phyloP scores from a whole-genome alignment of 2,329 filamentous ascomycete genomes.

The Piedraia hortae region DNA sequence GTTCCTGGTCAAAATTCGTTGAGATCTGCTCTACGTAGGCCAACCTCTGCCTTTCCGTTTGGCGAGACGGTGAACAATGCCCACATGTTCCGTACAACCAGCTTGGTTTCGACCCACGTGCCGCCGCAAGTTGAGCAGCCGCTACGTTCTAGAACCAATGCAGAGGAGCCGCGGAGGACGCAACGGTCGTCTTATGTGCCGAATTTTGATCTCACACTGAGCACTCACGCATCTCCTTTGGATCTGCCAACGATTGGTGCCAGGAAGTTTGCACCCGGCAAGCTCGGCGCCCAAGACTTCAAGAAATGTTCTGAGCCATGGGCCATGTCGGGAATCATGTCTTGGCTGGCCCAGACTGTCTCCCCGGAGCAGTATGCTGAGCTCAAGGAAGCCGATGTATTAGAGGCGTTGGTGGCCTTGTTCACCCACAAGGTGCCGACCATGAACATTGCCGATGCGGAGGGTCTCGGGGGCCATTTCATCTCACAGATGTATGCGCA shows the following conservation, averaged over 20 bases:
- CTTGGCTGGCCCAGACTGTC: conserved; percentile 69
- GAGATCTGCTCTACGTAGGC: conserved; percentile 8
- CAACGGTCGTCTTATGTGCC: conserved; percentile 15
- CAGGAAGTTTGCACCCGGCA: conserved; percentile 39
- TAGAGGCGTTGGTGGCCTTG: conserved; percentile 63
- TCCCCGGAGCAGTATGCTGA: conserved; percentile 55
- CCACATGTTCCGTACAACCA: conserved; percentile 43
- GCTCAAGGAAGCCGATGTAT: conserved; percentile 55
- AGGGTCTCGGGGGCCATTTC: conserved; percentile 53
- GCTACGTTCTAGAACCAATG: conserved; percentile 83
- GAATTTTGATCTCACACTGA: conserved; percentile 14
- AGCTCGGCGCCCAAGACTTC: conserved; percentile 49
- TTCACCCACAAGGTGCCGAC: conserved; percentile 91
- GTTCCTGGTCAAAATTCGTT: conserved; percentile 28
- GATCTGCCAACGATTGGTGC: conserved; percentile 12
- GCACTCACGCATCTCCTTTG: conserved; percentile 7
- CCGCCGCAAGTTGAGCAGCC: conserved; percentile 55
- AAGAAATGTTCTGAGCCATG: conserved; percentile 69
- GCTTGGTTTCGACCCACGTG: conserved; percentile 54
- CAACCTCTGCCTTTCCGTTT: conserved; percentile 6
- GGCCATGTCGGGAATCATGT: conserved; percentile 67
- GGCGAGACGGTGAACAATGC: conserved; percentile 6
- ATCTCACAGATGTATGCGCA: conserved; percentile 55
- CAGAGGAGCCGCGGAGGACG: conserved; percentile 31
- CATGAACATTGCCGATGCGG: conserved; percentile 94